Base-by-base conservation (phyloP, 2,329 filamentous ascomycete genomes). In the Ophiosphaerella korrae region DNA sequence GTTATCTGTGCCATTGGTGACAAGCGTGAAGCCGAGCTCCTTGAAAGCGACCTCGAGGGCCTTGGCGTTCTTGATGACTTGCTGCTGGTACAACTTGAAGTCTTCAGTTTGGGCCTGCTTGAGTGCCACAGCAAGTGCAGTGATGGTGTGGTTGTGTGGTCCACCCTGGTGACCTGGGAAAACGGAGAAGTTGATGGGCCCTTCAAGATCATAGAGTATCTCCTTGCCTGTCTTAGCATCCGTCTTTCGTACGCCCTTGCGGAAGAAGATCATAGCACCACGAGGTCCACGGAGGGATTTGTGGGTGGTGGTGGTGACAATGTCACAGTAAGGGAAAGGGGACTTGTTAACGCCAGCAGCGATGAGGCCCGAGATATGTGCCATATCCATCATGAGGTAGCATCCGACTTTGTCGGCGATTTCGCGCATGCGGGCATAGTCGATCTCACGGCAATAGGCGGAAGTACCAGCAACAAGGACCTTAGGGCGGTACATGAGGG, bases 61-160 rank as follows among this genome's bases (percentile, higher is more conserved):
- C 77, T 96, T 91, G 43, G 94, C 89, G 74, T 99, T 99, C 75
- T 88, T 83, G 52, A 97, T 82, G 48, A 97, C 92, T 70, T 90
- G 88, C 67, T 90, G 81, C 77, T 99, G 94, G 78, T 99, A 99
- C 47, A 89, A 83, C 73, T 88, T 89, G 82, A 99, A 99, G 71
- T 96, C 92, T 42, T 88, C 85, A 5, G 86, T 86, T 72, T 92
- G 90, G 3, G 91, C 91, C 77, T 99, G 94, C 79, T 96, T 95
- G 52, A 99, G 83, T 11, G 94, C 94, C 42, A 99, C 94, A 16
- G 94, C 87, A 24, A 99, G 82, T 38, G 94, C 94, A 32, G 94
- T 95, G 74, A 99, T 99, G 64, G 94, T 99, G 81, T 99, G 94
- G 80, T 99, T 99, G 79, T 99, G 94, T 46, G 94, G 94, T 21